Conservation (phyloP, 78 protist species). For the Mastigamoeba balamuthi region DNA sequence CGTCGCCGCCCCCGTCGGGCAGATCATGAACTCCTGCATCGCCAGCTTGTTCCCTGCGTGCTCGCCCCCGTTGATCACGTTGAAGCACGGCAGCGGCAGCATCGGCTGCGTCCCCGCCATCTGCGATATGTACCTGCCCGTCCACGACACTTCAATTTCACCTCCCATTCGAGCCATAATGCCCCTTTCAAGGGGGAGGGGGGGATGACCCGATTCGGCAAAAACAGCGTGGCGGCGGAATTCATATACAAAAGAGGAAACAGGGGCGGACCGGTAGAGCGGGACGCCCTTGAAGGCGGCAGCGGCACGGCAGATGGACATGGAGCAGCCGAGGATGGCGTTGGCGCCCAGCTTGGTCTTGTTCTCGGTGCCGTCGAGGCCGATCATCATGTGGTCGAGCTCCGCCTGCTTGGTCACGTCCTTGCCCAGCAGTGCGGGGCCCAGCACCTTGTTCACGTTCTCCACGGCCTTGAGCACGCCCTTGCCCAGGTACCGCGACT, state of each 20-base stretch:
- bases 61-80: constrained; percentile 98
- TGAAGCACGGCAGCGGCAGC: constrained; percentile 93
- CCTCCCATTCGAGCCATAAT: no score
- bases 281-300: constrained; percentile 81
- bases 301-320: constrained; percentile 95
- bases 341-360: constrained; percentile 97
- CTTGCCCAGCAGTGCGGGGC: constrained; percentile 76
- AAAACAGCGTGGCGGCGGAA: no score
- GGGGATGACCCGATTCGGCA: no score
- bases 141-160: no score
- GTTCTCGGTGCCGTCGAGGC: constrained; percentile 89
- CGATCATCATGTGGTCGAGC: constrained; percentile 76
- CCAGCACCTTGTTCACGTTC: constrained; percentile 77
- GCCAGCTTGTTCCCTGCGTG: constrained; percentile 97
- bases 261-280: constrained; percentile 84
- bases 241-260: not conserved
- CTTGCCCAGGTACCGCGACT: constrained; percentile 86
- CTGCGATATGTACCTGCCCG: no score
- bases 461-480: constrained; percentile 87
- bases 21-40: constrained; percentile 94
- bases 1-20: constrained; percentile 75
- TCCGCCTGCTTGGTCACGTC: constrained; percentile 68
- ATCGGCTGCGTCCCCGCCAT: constrained; percentile 49
- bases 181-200: no score
- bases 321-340: constrained; percentile 93